Conservation (phyloP, 208 protist genomes). For the Wallacemonas sp. region DNA sequence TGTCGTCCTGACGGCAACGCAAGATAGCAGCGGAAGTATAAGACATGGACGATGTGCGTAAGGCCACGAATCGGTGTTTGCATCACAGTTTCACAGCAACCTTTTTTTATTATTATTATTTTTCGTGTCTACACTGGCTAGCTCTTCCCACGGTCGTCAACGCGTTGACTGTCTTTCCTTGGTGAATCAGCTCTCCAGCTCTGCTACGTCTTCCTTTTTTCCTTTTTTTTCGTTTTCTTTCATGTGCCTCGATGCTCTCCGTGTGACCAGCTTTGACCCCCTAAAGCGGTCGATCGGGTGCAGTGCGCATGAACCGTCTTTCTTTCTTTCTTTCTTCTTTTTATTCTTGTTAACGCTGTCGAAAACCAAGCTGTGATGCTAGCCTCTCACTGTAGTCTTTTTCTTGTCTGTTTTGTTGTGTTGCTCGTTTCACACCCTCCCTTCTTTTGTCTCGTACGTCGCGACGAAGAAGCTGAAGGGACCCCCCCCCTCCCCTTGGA, state of each 20-base stretch:
- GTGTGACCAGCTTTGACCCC: too few relatives aligned
- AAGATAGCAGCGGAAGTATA: too few relatives aligned
- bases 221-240: conserved; percentile 11
- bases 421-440: conserved; percentile 1
- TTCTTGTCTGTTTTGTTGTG: conserved; percentile 16
- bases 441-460: neutral
- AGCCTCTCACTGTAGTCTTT: conserved; percentile 15
- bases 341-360: conserved; percentile 12
- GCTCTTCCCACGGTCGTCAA: neutral
- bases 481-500: neutral
- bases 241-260: too few relatives aligned
- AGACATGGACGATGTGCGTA: neutral
- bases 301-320: too few relatives aligned
- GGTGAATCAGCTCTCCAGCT: neutral
- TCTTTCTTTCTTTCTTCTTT: conserved; percentile 13
- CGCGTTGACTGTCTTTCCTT: neutral
- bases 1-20: too few relatives aligned
- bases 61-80: conserved; percentile 2
- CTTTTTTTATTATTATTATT: conserved; percentile 6
- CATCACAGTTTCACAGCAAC: conserved; percentile 7
- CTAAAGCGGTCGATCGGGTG: too few relatives aligned
- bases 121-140: neutral
- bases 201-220: neutral
- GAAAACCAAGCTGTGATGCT: conserved; percentile 17
- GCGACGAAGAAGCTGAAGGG: neutral